Conservation (phyloP, 345 rosid genomes). For the Populus euphratica region DNA sequence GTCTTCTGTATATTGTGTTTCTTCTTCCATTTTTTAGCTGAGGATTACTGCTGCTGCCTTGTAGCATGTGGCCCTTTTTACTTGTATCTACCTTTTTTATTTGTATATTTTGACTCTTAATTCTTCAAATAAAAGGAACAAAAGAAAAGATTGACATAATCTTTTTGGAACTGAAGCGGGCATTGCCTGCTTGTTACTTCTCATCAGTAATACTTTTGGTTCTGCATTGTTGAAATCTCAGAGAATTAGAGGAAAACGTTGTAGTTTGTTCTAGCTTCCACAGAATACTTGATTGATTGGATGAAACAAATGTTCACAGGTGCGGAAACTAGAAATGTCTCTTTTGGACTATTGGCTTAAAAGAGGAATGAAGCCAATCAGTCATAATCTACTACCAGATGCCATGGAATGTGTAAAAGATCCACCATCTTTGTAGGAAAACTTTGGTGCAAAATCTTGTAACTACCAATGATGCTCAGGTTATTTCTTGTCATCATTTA, state of each 20-base stretch:
- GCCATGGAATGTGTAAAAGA: constrained; percentile 55
- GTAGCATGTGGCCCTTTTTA: not conserved
- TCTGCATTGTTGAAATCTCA: not conserved
- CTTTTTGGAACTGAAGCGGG: not conserved
- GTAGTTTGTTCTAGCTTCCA: constrained; percentile 1
- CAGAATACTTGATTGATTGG: constrained; percentile 3
- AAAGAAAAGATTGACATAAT: not conserved
- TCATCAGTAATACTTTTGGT: not conserved
- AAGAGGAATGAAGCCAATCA: constrained; percentile 62
- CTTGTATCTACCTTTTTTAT: not conserved
- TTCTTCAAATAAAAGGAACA: not conserved
- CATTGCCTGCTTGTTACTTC: not conserved
- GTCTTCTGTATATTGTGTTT: not conserved
- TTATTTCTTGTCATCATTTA: not conserved
- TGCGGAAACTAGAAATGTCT: constrained; percentile 69
- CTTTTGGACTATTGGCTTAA: constrained; percentile 58
- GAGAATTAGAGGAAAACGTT: not conserved
- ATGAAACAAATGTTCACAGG: constrained; percentile 43
- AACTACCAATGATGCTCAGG: not conserved
- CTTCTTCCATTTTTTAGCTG: not conserved
- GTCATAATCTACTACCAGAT: constrained; percentile 60
- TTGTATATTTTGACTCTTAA: not conserved
- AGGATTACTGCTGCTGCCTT: not conserved
- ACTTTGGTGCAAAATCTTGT: constrained; percentile 10
- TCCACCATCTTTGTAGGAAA: constrained; percentile 39